Evolutionary conservation across 441 rosid genomes (phyloP).

Genomic region (Mallotus repandus): DNA sequence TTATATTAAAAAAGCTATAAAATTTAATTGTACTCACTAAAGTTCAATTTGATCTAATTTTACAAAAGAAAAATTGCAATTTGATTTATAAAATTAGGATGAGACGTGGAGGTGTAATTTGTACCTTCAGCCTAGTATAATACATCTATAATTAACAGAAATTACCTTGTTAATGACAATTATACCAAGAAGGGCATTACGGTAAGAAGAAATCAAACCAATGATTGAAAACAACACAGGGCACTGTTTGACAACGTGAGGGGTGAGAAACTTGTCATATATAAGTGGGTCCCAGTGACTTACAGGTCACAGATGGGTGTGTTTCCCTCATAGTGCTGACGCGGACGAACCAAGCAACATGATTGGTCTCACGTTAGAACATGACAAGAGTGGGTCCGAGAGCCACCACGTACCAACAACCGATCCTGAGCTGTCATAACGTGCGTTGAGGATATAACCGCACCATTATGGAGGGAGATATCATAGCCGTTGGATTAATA

Average conservation of each 20-base stretch:
- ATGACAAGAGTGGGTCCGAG: conserved; percentile 9
- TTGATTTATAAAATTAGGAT: too few species aligned
- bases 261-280: conserved; percentile 21
- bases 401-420: conserved; percentile 36
- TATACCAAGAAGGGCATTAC: conserved; percentile 9
- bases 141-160: too few species aligned
- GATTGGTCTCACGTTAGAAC: conserved; percentile 47
- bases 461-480: background rate
- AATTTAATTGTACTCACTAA: too few species aligned
- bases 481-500: conserved; percentile 28
- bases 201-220: conserved; percentile 9
- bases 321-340: conserved; percentile 33
- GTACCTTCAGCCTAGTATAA: too few species aligned
- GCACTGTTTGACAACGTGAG: conserved; percentile 60
- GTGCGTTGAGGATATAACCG: conserved; percentile 26
- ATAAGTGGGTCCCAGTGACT: conserved; percentile 21
- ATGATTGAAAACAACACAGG: conserved; percentile 46
- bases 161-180: too few species aligned
- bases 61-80: too few species aligned
- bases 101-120: too few species aligned
- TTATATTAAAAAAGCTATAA: too few species aligned
- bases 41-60: too few species aligned
- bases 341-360: conserved; percentile 44
- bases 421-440: conserved; percentile 57
- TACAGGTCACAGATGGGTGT: conserved; percentile 33